Base-by-base conservation (phyloP, 2,329 filamentous ascomycete genomes). In the Microsporum audouinii region DNA sequence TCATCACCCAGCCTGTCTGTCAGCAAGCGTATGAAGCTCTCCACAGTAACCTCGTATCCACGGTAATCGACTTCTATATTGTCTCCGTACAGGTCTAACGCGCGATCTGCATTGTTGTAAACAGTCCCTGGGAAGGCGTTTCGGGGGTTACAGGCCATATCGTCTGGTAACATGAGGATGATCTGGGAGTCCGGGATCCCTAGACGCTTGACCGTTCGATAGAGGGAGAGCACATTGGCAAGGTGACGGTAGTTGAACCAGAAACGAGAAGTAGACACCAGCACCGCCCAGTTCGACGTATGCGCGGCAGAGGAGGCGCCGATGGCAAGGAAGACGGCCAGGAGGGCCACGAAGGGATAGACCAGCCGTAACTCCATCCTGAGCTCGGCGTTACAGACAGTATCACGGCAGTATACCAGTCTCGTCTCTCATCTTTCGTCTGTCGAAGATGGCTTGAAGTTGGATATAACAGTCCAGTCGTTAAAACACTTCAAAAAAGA, bases 211-310 rank as follows among this genome's bases (percentile, higher is more conserved):
- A 99, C 94, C 61, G 94, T 99, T 62, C 94, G 89, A 77, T 99
- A 99, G 65, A 99, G 86, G 63, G 92, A 96, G 63, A 99, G 85
- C 17, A 96, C 94, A 77, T 99, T 99, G 74, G 94, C 91, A 59
- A 99, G 87, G 75, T 99, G 94, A 62, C 94, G 88, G 77, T 99
- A 99, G 78, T 99, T 99, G 85, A 99, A 99, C 94, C 94, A 99
- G 81, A 99, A 99, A 60, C 94, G 88, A 59, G 94, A 99, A 4
- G 94, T 99, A 66, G 89, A 94, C 62, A 99, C 94, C n/a, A 99
- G 86, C 64, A 99, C 94, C 7, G 94, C 94, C 94, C 94, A 99
- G 77, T 99, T 99, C 72, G 90, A 96, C 14, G 94, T 99, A 77
- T 99, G 94, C 60, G 76, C 74, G 7, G 73, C 69, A 27, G 63